Percentiles rank a stretch among this genome's conserved stretches.
Evolutionary conservation across 2,329 filamentous ascomycete species (phyloP).

Genomic region (Calonectria fujianensis): DNA sequence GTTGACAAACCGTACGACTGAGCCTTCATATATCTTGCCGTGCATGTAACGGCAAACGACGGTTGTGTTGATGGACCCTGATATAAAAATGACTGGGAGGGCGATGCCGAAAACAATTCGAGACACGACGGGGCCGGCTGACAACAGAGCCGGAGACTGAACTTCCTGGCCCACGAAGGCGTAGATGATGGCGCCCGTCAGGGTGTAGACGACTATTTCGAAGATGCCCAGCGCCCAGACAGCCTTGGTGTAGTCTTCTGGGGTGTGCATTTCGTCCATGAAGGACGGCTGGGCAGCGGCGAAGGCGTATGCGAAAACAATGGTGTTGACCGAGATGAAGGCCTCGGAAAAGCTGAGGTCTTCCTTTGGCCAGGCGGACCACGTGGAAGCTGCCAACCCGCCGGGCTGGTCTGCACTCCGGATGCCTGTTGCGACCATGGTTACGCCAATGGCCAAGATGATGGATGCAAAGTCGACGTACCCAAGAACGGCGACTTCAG

Average conservation of each 20-base stretch:
- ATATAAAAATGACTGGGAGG: slow-evolving; percentile 3
- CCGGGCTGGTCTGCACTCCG: neutral
- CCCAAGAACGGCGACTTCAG: slow-evolving; percentile 7
- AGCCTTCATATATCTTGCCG: slow-evolving; percentile 3
- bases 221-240: slow-evolving; percentile 1
- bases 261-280: slow-evolving; percentile 16
- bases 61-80: slow-evolving; percentile 12
- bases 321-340: slow-evolving; percentile 9
- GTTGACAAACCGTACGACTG: neutral
- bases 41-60: slow-evolving; percentile 14
- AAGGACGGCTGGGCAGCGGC: slow-evolving; percentile 1
- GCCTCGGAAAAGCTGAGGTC: slow-evolving; percentile 9
- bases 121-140: neutral
- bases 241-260: slow-evolving; percentile 4
- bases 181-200: slow-evolving; percentile 13
- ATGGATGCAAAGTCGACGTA: slow-evolving; percentile 17
- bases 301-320: slow-evolving; percentile 15
- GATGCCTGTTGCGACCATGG: neutral
- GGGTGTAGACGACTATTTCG: slow-evolving; percentile 5
- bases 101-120: slow-evolving; percentile 11
- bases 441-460: neutral
- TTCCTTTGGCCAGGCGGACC: slow-evolving; percentile 9
- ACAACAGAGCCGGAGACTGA: slow-evolving; percentile 1
- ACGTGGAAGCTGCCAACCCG: neutral
- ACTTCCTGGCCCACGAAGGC: slow-evolving; percentile 13